Base-by-base conservation (phyloP, 306 rosid genomes). In the Myrica gale region DNA sequence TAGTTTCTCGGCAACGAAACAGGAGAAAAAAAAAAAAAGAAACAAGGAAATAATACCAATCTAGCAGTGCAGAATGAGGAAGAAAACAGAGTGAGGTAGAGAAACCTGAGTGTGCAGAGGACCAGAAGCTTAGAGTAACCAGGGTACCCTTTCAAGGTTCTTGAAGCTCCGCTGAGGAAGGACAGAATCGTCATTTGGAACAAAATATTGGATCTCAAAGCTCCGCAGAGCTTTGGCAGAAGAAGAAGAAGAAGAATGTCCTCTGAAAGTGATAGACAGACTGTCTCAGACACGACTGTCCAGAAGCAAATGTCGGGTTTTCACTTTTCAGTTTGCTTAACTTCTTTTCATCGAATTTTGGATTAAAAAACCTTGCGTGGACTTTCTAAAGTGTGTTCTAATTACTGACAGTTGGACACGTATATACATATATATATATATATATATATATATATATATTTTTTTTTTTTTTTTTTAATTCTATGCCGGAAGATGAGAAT, bases 81-180 rank as follows among this genome's bases (percentile, higher is more conserved):
- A 50, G 37, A 50, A 72, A 39, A 2, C 53, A 75, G 19, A 15
- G 15, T 45, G 50, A 42, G 16, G 61, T 62, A 66, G 45, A 73
- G 48, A 71, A 76, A 88, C 97, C 99, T 92, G 85, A 95, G 74
- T 74, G 97, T 73, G 66, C 91, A 85, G 80, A 95, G 72, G 50
- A 92, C 66, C 3, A 95, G 84, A 48, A 95, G 87, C 80, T 84
- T 85, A 78, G 95, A 77, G 80, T 39, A 83, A 54, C 70, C 72
- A 50, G 90, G 82, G 79, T 63, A 71, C 76, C 72, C 77, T 53
- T 82, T 75, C 81, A 88, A 80, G 62, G 84, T 82, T 77, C 76
- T 82, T 12, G 92, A 88, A 81, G 88, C 85, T 76, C 82, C 76
- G 68, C 77, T 72, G 82, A 87, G 86, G 88, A 92, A 87, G 80